Percentiles rank a stretch among this genome's conserved stretches.
phyloP scores from a whole-genome alignment of 2,329 filamentous ascomycete species.

The Trichoderma afroharzianum region DNA sequence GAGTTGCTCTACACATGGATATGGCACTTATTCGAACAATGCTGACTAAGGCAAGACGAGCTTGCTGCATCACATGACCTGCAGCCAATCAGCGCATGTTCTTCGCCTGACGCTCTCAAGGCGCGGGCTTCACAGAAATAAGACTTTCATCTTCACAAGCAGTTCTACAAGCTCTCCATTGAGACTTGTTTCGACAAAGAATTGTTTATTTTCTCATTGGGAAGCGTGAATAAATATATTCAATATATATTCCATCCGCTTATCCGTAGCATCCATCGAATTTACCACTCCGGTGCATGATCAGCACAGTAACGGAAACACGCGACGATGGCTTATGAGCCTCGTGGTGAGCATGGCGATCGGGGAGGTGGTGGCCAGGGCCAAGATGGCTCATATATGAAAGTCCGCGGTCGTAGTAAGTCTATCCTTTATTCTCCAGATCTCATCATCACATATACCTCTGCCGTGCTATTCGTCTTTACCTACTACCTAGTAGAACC shows the following conservation, averaged over 20 bases:
- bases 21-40: neutral
- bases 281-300: conserved; percentile 10
- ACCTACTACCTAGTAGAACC: neutral
- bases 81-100: conserved; percentile 1
- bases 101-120: conserved; percentile 3
- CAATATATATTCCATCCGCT: neutral
- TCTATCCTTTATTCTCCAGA: conserved; percentile 21
- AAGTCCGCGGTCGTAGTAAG: conserved; percentile 52
- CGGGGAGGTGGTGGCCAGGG: conserved; percentile 34
- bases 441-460: neutral
- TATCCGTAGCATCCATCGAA: neutral
- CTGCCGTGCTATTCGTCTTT: neutral
- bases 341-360: conserved; percentile 48
- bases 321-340: conserved; percentile 51
- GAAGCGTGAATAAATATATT: neutral
- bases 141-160: conserved; percentile 4
- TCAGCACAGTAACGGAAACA: conserved; percentile 20
- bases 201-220: neutral
- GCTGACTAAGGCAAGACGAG: conserved; percentile 1
- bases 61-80: conserved; percentile 7
- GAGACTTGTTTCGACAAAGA: neutral
- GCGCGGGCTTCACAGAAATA: conserved; percentile 6
- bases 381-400: conserved; percentile 44
- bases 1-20: neutral
- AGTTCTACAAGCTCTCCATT: neutral